Percentiles rank a stretch among this genome's conserved stretches.
Evolutionary conservation across 2,329 filamentous ascomycete genomes (phyloP).

Genomic region (Orbilia quercus): DNA sequence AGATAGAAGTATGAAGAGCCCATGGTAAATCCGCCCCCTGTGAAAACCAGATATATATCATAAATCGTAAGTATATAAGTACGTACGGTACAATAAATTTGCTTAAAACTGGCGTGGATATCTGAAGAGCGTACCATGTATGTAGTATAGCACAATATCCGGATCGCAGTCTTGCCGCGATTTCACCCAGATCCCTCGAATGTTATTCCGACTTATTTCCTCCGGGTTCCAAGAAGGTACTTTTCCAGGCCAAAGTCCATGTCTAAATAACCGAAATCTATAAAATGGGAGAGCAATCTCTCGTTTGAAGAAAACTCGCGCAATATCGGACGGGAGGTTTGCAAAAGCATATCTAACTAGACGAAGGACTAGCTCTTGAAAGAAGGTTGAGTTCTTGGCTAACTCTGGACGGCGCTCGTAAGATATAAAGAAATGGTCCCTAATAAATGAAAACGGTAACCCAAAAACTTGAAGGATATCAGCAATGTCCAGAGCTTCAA

Average conservation of each 20-base stretch:
- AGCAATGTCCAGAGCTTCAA: background rate
- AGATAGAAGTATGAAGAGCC: slow-evolving; percentile 85
- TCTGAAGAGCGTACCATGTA: slow-evolving; percentile 71
- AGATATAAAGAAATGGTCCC: slow-evolving; percentile 69
- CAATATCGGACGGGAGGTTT: slow-evolving; percentile 74
- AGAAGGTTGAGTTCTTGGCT: slow-evolving; percentile 75
- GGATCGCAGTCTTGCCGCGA: slow-evolving; percentile 66
- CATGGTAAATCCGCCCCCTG: slow-evolving; percentile 79
- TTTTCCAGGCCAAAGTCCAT: slow-evolving; percentile 66
- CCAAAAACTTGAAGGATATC: slow-evolving; percentile 66
- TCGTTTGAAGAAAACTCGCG: slow-evolving; percentile 81
- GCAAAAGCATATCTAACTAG: slow-evolving; percentile 83
- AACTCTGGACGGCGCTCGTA: slow-evolving; percentile 70
- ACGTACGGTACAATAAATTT: no score
- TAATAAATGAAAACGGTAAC: slow-evolving; percentile 71
- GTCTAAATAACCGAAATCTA: slow-evolving; percentile 78
- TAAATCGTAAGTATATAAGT: no score
- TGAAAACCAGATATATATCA: slow-evolving; percentile 64
- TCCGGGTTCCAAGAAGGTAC: slow-evolving; percentile 68
- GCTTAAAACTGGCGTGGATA: slow-evolving; percentile 17
- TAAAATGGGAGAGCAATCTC: slow-evolving; percentile 78
- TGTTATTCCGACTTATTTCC: slow-evolving; percentile 31
- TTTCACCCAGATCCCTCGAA: slow-evolving; percentile 47
- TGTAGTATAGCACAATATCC: slow-evolving; percentile 84
- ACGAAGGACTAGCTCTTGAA: slow-evolving; percentile 80